Conservation (phyloP, 73 alveolate genomes). For the Tetrahymena thermophila region DNA sequence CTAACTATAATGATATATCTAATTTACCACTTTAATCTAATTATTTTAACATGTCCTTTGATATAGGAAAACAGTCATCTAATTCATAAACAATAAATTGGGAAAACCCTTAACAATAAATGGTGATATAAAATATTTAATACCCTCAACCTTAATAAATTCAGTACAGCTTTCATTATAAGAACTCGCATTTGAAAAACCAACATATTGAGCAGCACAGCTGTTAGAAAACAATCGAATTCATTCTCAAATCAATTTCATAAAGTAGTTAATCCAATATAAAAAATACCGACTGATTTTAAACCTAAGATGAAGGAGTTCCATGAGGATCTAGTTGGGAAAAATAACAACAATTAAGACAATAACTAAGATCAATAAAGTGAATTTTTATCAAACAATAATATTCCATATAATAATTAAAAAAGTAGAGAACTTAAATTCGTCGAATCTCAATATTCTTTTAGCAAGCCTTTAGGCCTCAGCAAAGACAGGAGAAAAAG, state of each 20-base stretch:
- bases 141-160: background rate
- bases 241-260: background rate
- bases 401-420: background rate
- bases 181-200: too few species aligned
- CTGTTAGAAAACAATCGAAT: background rate
- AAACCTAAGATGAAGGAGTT: background rate
- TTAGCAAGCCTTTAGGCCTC: background rate
- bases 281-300: background rate
- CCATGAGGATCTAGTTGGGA: background rate
- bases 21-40: background rate
- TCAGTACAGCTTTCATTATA: too few species aligned
- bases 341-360: background rate
- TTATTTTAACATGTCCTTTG: background rate
- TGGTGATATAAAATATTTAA: background rate
- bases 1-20: background rate
- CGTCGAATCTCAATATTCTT: background rate
- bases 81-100: background rate
- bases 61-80: background rate
- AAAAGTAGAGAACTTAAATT: background rate
- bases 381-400: background rate
- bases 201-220: background rate
- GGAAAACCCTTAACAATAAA: background rate
- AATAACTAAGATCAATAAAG: background rate
- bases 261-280: background rate
- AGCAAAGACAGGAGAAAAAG: background rate